phyloP scores from a whole-genome alignment of 306 rosid genomes.

The Castanea sativa region DNA sequence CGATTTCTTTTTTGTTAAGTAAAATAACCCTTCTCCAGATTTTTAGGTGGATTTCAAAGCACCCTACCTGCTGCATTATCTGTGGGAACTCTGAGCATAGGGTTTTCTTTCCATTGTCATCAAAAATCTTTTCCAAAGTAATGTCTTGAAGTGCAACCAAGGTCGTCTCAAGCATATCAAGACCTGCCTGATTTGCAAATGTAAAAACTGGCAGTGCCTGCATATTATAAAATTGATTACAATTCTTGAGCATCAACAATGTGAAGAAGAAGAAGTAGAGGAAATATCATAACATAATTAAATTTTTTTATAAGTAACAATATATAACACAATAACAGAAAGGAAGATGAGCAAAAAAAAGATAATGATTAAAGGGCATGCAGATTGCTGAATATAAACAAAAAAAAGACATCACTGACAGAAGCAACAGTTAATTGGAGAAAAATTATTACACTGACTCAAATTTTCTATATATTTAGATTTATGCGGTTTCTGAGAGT shows the following conservation, averaged over 20 bases:
- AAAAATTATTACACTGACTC: no score
- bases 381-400: not conserved
- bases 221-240: slow-evolving; percentile 17
- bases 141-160: slow-evolving; percentile 95
- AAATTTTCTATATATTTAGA: no score
- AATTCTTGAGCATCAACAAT: slow-evolving; percentile 7
- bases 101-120: slow-evolving; percentile 89
- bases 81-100: slow-evolving; percentile 90
- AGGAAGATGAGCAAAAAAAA: not conserved
- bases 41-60: not conserved
- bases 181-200: slow-evolving; percentile 95
- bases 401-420: no score
- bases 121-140: slow-evolving; percentile 81
- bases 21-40: not conserved
- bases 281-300: not conserved
- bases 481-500: not conserved
- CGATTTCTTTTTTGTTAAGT: not conserved
- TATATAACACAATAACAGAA: not conserved
- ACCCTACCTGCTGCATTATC: slow-evolving; percentile 95
- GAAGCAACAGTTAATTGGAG: no score
- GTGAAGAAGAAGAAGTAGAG: not conserved
- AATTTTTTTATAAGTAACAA: not conserved
- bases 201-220: slow-evolving; percentile 91
- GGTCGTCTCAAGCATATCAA: slow-evolving; percentile 98
- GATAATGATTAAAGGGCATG: not conserved